phyloP scores from a whole-genome alignment of 306 rosid genomes.

The apple (Malus domestica) region DNA sequence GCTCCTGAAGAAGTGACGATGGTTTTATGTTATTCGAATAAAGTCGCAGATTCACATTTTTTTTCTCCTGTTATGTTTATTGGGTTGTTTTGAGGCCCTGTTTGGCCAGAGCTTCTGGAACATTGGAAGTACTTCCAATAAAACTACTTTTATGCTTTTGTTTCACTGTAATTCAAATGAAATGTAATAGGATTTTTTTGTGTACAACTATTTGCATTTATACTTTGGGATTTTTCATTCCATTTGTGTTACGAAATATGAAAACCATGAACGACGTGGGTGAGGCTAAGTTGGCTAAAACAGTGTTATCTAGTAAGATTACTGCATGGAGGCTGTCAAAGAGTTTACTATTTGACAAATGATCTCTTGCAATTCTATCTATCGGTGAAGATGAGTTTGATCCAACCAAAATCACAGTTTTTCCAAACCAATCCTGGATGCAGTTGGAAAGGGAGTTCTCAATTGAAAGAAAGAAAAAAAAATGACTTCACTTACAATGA shows the following conservation, averaged over 20 bases:
- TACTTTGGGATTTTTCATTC: slow-evolving; percentile 3
- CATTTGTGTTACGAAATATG: not conserved
- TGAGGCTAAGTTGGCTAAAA: too few relatives aligned
- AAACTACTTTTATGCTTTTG: slow-evolving; percentile 25
- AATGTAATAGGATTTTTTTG: slow-evolving; percentile 36
- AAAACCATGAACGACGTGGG: too few relatives aligned
- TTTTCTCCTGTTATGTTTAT: not conserved
- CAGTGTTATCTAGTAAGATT: too few relatives aligned
- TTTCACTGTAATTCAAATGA: slow-evolving; percentile 19
- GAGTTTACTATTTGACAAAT: too few relatives aligned
- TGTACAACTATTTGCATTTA: slow-evolving; percentile 16
- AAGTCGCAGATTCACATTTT: slow-evolving; percentile 19
- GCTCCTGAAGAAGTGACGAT: slow-evolving; percentile 67
- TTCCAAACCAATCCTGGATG: too few relatives aligned
- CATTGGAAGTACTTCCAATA: slow-evolving; percentile 48
- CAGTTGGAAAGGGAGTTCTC: too few relatives aligned
- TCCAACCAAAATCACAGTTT: too few relatives aligned
- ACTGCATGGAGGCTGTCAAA: too few relatives aligned
- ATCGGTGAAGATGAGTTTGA: too few relatives aligned
- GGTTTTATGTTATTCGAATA: slow-evolving; percentile 25
- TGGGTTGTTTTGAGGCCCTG: slow-evolving; percentile 18
- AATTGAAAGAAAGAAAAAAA: too few relatives aligned
- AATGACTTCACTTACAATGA: too few relatives aligned
- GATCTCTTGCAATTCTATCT: too few relatives aligned
- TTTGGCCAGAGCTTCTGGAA: slow-evolving; percentile 35